Evolutionary conservation across 208 protist genomes (phyloP).

Genomic region (Leishmania amazonensis): DNA sequence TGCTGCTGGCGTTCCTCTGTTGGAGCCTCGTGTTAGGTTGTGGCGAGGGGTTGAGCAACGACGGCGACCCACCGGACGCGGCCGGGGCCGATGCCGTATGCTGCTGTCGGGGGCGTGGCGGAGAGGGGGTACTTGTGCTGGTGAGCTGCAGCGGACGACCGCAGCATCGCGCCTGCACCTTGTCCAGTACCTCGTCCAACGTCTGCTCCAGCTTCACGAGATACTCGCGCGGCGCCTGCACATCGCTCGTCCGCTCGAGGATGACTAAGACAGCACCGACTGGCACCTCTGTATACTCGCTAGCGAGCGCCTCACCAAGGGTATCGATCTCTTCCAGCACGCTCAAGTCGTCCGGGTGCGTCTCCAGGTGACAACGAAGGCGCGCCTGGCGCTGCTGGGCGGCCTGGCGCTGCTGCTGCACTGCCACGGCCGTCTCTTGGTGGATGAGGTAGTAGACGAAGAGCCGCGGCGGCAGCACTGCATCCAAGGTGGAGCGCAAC

Average conservation of each 20-base stretch:
- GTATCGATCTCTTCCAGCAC: conserved; percentile 20
- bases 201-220: conserved; percentile 40
- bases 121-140: conserved; percentile 7
- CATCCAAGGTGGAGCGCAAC: conserved; percentile 30
- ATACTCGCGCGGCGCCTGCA: conserved; percentile 37
- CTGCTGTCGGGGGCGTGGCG: background rate
- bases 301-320: conserved; percentile 7
- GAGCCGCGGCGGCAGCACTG: conserved; percentile 45
- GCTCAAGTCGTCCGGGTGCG: conserved; percentile 24
- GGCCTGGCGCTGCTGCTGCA: conserved; percentile 28
- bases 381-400: conserved; percentile 11
- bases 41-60: background rate
- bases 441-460: conserved; percentile 34
- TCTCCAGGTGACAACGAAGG: conserved; percentile 9
- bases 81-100: background rate
- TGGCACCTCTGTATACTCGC: conserved; percentile 9
- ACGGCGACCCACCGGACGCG: background rate
- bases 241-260: conserved; percentile 46
- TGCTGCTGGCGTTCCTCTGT: conserved; percentile 9
- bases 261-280: conserved; percentile 40
- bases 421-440: conserved; percentile 20
- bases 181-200: conserved; percentile 30
- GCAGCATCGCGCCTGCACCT: conserved; percentile 39
- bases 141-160: conserved; percentile 29
- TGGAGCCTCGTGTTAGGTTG: background rate